Evolutionary conservation across 2,329 filamentous ascomycete genomes (phyloP), one percentile per base, ranked within the genome.

Genomic region (Sporothrix protearum): DNA sequence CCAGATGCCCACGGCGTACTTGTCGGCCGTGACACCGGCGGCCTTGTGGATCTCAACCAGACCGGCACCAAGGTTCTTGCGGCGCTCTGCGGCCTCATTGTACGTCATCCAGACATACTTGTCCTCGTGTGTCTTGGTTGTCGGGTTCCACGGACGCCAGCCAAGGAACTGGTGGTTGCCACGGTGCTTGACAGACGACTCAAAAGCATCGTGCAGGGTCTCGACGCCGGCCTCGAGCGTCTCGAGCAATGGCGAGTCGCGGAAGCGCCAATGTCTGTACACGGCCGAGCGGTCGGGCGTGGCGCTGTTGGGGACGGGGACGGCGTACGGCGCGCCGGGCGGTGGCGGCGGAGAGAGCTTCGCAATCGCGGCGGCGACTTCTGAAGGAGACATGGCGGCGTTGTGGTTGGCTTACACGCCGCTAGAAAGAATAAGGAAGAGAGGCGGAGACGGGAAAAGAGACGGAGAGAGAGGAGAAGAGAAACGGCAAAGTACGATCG

Each of bases 71-170:
- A 97, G 87, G 80, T 96, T 92, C 78, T 91, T 91, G 78, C 92
- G 89, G 78, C 94, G 88, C 82, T 88, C 86, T 73, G 91, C 89
- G n/a, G 95, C 87, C 73, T 96, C 89, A 77, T 85, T 86, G 78
- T 97, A 98, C 72, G 90, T 92, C 76, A 94, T 82, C 94, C 94
- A 98, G 73, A 90, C 85, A 79, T 92, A 99, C 75, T 88, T 88
- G 72, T 91, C 89, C 74, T 87, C 86, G 81, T 88, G 97, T 1
- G 87, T 86, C 82, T 94, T 91, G 66, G 89, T 92, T 49, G 81
- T 82, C 2, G 91, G 81, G 80, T 97, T 90, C 86, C 93, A 98
- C 4, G 91, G 87, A 74, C 96, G 89, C 79, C 88, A 88, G 71
- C 96, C 96, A 72, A 98, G 84, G 81, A 92, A 97, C 76, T 85